These are phyloP conservation scores for Hypoxylon perforatum DNA, from an alignment of 495 filamentous ascomycete genomes.

Conservation along the genomic window DNA sequence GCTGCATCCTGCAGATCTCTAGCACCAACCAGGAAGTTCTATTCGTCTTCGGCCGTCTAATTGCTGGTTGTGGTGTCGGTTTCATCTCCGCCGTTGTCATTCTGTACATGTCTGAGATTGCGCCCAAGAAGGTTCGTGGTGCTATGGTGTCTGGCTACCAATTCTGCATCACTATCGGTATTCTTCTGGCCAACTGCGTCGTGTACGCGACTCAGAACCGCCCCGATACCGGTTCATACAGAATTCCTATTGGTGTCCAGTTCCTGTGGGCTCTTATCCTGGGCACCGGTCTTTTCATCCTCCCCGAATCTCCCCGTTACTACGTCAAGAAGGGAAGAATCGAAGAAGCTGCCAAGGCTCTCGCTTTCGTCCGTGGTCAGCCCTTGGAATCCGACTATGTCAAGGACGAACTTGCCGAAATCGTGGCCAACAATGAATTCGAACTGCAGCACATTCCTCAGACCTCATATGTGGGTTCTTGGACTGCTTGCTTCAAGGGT, in stretches of 20 bases:
- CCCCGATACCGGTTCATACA: constrained; percentile 72
- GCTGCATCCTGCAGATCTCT: constrained; percentile 69
- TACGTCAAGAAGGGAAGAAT: constrained; percentile 66
- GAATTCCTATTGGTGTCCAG: constrained; percentile 76
- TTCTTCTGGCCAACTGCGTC: constrained; percentile 73
- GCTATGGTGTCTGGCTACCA: constrained; percentile 76
- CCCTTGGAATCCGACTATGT: constrained; percentile 72
- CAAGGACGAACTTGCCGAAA: constrained; percentile 75
- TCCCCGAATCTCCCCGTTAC: constrained; percentile 69
- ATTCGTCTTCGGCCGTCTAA: constrained; percentile 70
- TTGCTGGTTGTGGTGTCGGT: constrained; percentile 74
- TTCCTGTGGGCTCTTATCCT: constrained; percentile 75
- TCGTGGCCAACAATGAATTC: constrained; percentile 75
- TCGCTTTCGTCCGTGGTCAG: constrained; percentile 63
- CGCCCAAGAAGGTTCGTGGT: constrained; percentile 73
- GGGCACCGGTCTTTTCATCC: constrained; percentile 62
- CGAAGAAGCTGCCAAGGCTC: constrained; percentile 64
- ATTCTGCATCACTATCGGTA: constrained; percentile 77
- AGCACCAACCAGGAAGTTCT: constrained; percentile 70
- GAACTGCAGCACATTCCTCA: constrained; percentile 69
- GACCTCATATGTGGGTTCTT: constrained; percentile 67
- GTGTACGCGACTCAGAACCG: constrained; percentile 70
- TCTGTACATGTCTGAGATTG: constrained; percentile 77
- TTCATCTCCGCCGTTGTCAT: constrained; percentile 65
- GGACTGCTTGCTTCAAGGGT: constrained; percentile 75